These are phyloP conservation scores for Saccharomyces paradoxus DNA, from an alignment of 805 yeast species.

Conservation along the genomic window DNA sequence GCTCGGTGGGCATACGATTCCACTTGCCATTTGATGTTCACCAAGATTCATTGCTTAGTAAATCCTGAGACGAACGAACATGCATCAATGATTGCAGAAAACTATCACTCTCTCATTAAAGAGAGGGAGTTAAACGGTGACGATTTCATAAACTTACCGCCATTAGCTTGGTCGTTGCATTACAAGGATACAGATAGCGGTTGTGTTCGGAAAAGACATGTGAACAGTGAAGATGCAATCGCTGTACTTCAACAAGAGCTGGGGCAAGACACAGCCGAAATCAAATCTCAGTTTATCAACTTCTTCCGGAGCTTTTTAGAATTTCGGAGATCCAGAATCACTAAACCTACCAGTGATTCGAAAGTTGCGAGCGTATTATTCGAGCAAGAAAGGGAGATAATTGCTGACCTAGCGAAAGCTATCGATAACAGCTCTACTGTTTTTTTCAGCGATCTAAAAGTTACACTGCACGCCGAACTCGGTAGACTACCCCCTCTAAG, in stretches of 20 bases:
- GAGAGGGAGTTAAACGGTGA: slow-evolving; percentile 4
- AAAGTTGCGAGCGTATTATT: not conserved
- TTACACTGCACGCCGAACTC: not conserved
- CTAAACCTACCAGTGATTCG: not conserved
- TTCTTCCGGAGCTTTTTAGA: not conserved
- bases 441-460: not conserved
- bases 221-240: not conserved
- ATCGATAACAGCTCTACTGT: not conserved
- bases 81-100: not conserved
- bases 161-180: slow-evolving; percentile 16
- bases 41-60: slow-evolving; percentile 3
- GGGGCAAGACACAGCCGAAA: not conserved
- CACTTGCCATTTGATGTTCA: slow-evolving; percentile 6
- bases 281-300: not conserved
- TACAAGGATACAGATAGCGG: slow-evolving; percentile 1
- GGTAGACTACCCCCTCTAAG: not conserved
- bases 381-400: not conserved
- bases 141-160: slow-evolving; percentile 14
- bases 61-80: not conserved
- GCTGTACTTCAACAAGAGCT: not conserved
- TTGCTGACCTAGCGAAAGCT: not conserved
- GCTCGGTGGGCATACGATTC: slow-evolving; percentile 10
- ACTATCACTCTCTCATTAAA: slow-evolving; percentile 3
- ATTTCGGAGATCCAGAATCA: not conserved
- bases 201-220: not conserved